Conservation (phyloP, 164 flowering plant genomes). For the Euptelea pleiosperma region DNA sequence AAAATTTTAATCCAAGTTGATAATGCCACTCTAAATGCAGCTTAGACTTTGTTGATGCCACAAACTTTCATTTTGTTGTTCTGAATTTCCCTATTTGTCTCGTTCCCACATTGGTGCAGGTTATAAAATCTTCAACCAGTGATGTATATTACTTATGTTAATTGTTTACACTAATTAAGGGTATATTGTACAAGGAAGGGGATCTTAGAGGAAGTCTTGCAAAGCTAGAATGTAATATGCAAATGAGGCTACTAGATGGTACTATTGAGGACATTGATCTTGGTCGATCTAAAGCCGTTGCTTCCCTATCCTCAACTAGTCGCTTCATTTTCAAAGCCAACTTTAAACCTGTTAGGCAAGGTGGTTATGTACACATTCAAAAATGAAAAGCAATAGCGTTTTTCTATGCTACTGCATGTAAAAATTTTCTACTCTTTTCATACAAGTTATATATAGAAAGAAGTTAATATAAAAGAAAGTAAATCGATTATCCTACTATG, state of each 20-base stretch:
- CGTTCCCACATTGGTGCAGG: slow-evolving; percentile 87
- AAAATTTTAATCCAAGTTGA: slow-evolving; percentile 89
- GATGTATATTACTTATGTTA: slow-evolving; percentile 77
- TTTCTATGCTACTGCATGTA: too few species aligned
- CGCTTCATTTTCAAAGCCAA: slow-evolving; percentile 96
- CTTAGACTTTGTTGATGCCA: slow-evolving; percentile 87
- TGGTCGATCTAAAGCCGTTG: slow-evolving; percentile 92
- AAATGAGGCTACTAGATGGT: slow-evolving; percentile 96
- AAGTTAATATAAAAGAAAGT: too few species aligned
- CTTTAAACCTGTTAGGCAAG: slow-evolving; percentile 87
- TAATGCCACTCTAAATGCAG: slow-evolving; percentile 97
- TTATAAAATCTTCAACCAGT: slow-evolving; percentile 78
- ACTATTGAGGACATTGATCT: slow-evolving; percentile 95
- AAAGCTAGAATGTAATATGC: slow-evolving; percentile 98
- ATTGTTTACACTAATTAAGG: slow-evolving; percentile 79
- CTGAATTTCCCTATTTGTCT: slow-evolving; percentile 90
- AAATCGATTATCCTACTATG: too few species aligned
- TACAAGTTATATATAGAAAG: too few species aligned
- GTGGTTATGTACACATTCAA: slow-evolving; percentile 97
- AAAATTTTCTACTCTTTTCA: too few species aligned
- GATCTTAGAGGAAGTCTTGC: slow-evolving; percentile 92
- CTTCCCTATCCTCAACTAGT: slow-evolving; percentile 84
- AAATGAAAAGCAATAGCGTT: too few species aligned
- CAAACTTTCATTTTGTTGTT: slow-evolving; percentile 95
- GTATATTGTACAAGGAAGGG: slow-evolving; percentile 98